Evolutionary conservation across 148 eudicot species (phyloP).

Genomic region (Nyssa sinensis): DNA sequence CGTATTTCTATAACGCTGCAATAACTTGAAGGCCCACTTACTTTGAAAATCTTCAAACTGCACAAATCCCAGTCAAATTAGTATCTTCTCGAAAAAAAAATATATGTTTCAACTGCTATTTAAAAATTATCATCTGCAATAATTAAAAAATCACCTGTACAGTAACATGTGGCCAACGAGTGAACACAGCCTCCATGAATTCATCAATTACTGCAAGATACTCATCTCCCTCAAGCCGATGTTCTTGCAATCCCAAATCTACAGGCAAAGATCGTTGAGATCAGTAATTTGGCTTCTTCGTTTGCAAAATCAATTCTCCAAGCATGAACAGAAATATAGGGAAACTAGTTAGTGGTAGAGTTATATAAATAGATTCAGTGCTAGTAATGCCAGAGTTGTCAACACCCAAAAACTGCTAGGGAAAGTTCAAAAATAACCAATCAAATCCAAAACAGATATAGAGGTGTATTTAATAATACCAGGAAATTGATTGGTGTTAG

Average conservation of each 20-base stretch:
- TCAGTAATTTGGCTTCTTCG: neutral
- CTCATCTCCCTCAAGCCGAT: conserved; percentile 94
- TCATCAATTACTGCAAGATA: conserved; percentile 89
- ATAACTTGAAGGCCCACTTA: conserved; percentile 93
- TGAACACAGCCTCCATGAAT: conserved; percentile 93
- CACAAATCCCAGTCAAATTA: conserved; percentile 14
- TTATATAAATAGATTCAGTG: neutral
- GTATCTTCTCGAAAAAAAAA: neutral
- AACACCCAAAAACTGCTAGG: neutral
- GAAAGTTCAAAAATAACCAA: neutral
- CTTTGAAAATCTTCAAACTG: conserved; percentile 99
- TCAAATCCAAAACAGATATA: neutral
- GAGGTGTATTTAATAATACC: too few relatives aligned
- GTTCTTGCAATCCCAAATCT: conserved; percentile 96
- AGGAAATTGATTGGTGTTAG: too few relatives aligned
- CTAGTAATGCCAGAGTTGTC: neutral
- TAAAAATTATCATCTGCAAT: neutral
- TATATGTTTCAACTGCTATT: neutral
- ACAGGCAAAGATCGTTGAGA: conserved; percentile 8
- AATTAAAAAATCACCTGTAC: conserved; percentile 59
- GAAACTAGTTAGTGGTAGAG: neutral
- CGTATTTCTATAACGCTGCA: conserved; percentile 86
- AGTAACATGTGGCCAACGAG: conserved; percentile 97
- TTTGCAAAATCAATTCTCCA: neutral
- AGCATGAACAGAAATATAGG: neutral